Base-by-base conservation (phyloP, 495 filamentous ascomycete genomes). In the Aspergillus egyptiacus region DNA sequence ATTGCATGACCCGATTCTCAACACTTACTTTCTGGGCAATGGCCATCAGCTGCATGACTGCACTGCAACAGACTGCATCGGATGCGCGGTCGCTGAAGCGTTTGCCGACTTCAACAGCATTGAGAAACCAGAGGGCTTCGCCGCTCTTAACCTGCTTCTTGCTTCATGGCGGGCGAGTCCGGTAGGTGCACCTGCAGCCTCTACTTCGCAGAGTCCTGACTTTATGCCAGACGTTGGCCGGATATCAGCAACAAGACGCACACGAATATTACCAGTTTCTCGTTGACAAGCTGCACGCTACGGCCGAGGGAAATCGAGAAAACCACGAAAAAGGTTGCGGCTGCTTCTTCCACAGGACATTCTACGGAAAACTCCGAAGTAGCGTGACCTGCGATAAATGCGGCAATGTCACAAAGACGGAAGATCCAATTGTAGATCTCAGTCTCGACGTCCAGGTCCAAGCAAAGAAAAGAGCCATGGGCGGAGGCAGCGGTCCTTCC, bases 241-340 rank as follows among this genome's bases (percentile, higher is more conserved):
- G 89, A n/a, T 90, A 91, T 57, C 83, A 87, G 50, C 89, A 95
- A 65, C 91, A 95, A 67, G 91, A 96, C 61, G 89, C 90, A 1
- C 90, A 96, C 62, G 91, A 96, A 60, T 96, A 91, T 65, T 89
- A 95, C 69, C 87, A 93, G 61, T 95, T 94, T 60, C 75, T 96
- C 4, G 81, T 91, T 28, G 89, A 95, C 65, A 81, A 89, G 58
- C 77, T 96, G 1, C 90, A 95, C 37, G 67, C 62, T 11, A 61
- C 56, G 27, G 61, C 67, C 2, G 70, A 71, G 17, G 70, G 63
- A 28, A 62, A 66, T 41, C 34, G 56, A 1, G 70, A 74, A 18
- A 63, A 72, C 54, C 80, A 84, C 49, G 77, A 80, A 37, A 79
- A 81, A 48, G 65, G 68, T 44, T 95, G 89, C 71, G 74, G 78